Conservation (phyloP, 192 early-diverging fungal species). For the Coemansia aciculifera region DNA sequence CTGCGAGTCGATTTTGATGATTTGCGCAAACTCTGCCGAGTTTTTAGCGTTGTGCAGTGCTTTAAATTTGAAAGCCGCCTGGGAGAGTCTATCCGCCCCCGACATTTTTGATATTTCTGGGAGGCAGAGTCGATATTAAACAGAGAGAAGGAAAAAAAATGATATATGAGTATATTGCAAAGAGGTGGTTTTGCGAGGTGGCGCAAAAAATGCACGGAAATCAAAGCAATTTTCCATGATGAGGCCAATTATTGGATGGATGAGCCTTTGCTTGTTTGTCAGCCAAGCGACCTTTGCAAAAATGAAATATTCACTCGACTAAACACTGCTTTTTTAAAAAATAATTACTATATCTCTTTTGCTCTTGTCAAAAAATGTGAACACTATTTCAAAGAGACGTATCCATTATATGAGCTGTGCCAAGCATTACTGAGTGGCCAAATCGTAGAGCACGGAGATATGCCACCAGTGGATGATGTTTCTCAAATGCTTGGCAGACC, state of each 20-base stretch:
- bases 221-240: background rate
- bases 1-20: conserved; percentile 19
- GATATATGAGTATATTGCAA: background rate
- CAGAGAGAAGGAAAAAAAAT: background rate
- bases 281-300: too few relatives aligned
- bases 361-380: too few relatives aligned
- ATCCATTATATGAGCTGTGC: too few relatives aligned
- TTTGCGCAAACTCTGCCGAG: conserved; percentile 27
- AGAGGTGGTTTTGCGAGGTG: background rate
- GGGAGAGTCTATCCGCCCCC: conserved; percentile 12
- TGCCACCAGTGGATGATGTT: too few relatives aligned
- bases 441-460: too few relatives aligned
- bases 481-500: too few relatives aligned
- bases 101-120: conserved; percentile 14
- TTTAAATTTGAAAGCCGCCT: conserved; percentile 35
- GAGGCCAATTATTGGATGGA: background rate
- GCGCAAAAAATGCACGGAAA: background rate
- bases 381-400: too few relatives aligned
- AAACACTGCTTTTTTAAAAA: too few relatives aligned
- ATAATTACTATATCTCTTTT: too few relatives aligned
- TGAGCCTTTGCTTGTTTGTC: background rate
- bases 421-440: too few relatives aligned
- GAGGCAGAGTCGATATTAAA: background rate
- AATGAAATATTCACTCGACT: too few relatives aligned
- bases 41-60: conserved; percentile 17